A percentile compares a stretch with the other conserved stretches of the same genome.
Evolutionary conservation across 2,329 filamentous ascomycete genomes (phyloP).

Genomic region (Calcarisporium arbuscula): DNA sequence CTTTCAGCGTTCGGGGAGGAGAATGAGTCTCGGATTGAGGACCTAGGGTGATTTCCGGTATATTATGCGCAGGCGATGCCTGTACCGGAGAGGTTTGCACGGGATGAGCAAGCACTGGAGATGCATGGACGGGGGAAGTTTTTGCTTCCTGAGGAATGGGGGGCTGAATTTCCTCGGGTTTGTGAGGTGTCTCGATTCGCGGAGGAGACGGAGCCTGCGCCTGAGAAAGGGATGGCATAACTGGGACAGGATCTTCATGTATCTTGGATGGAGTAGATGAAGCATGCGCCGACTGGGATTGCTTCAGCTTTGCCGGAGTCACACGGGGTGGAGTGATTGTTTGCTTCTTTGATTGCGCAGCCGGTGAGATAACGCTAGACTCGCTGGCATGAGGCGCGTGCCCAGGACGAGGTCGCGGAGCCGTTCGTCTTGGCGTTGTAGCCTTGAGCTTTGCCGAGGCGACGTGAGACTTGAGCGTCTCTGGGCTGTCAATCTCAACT

Average conservation of each 20-base stretch:
- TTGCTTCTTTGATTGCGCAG: slow-evolving; percentile 26
- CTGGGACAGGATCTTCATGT: slow-evolving; percentile 49
- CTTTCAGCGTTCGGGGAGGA: slow-evolving; percentile 40
- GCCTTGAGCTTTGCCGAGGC: slow-evolving; percentile 42
- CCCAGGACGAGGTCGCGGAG: slow-evolving; percentile 37
- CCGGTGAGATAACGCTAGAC: slow-evolving; percentile 41
- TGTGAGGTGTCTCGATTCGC: slow-evolving; percentile 8
- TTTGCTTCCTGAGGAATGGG: slow-evolving; percentile 6
- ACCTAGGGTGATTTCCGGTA: slow-evolving; percentile 7
- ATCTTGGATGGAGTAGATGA: slow-evolving; percentile 37
- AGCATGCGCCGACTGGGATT: slow-evolving; percentile 22
- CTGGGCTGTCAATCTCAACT: slow-evolving; percentile 36
- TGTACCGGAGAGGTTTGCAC: no score
- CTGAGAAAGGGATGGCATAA: slow-evolving; percentile 40
- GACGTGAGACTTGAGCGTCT: slow-evolving; percentile 37
- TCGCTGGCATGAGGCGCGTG: slow-evolving; percentile 46
- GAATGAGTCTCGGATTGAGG: slow-evolving; percentile 15
- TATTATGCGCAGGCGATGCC: no score
- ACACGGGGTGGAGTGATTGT: slow-evolving; percentile 31
- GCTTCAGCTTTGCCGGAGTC: slow-evolving; percentile 35
- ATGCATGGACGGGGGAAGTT: no score
- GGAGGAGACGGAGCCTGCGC: slow-evolving; percentile 27
- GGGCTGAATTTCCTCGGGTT: slow-evolving; percentile 5
- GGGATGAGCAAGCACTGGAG: no score
- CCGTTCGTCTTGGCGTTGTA: slow-evolving; percentile 46